Evolutionary conservation across 1,284 basidiomycete genomes (phyloP), one percentile per base, ranked within the genome.

Genomic region (Cutaneotrichosporon sp.): DNA sequence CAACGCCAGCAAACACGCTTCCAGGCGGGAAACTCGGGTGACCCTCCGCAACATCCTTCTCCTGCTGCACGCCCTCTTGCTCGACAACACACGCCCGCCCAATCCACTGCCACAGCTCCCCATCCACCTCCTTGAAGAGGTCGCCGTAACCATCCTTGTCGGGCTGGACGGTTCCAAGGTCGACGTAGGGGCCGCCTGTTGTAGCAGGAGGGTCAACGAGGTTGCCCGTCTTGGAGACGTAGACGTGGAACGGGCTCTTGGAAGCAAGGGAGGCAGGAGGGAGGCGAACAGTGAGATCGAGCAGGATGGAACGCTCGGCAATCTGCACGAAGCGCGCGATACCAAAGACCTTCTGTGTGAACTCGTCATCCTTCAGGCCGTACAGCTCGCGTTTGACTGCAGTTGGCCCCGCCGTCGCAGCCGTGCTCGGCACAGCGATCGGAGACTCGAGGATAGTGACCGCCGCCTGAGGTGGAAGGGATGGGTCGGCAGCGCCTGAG

Each of bases 371-470:
- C 42, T 67, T 67, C 61, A 71, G 63, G 6, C 69, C 71, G 2
- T 67, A 67, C 20, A 71, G 46, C 22, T 46, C 33, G 20, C 37
- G 41, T 20, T 33, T 26, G 11, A 52, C 46, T 16, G 38, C 20
- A 29, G 60, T 53, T 10, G 62, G 54, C 22, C 62, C 57, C 17
- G 58, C 46, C 4, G 63, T 62, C 0, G 60, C 52, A 20, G 65
- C 61, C 3, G 65, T 59, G 3, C 61, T 50, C 2, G 65, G 63
- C 5, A 73, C 43, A 5, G 69, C 65, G 17, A 72, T 49, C 7
- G 72, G 74, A 14, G 72, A 71, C 61, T 77, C 75, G 42, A 77
- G 64, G 54, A 77, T 75, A 8, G 73, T 66, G 1, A 77, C 69
- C 29, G 75, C 75, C 0, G 75, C 75, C 49, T 65, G 52, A 8